Conservation (phyloP, 768 basidiomycete species). For the Dioszegia aurantiaca region DNA sequence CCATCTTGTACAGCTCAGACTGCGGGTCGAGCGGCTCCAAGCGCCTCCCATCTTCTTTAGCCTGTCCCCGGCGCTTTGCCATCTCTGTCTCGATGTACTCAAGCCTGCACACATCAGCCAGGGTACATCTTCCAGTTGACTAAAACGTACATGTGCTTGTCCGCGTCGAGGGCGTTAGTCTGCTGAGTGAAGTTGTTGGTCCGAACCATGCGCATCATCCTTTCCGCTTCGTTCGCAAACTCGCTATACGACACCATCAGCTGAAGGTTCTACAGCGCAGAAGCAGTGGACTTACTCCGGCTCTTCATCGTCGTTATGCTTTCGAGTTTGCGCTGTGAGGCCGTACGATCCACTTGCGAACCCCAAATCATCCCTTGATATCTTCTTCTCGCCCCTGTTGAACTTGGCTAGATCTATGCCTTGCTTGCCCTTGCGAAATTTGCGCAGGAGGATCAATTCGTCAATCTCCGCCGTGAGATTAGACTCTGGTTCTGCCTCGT, state of each 20-base stretch:
- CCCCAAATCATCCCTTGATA: conserved; percentile 55
- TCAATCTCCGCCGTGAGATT: conserved; percentile 56
- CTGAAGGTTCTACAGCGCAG: neutral
- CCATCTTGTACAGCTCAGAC: conserved; percentile 72
- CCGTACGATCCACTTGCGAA: conserved; percentile 20
- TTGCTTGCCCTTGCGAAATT: conserved; percentile 63
- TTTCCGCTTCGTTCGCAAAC: conserved; percentile 63
- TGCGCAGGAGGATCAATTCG: conserved; percentile 80
- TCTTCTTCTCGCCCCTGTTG: conserved; percentile 71
- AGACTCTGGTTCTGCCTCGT: conserved; percentile 14
- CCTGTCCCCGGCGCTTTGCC: conserved; percentile 63
- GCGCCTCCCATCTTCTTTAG: conserved; percentile 56
- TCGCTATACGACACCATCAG: conserved; percentile 17
- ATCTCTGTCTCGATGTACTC: conserved; percentile 95
- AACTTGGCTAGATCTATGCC: conserved; percentile 85
- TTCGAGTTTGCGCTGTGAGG: conserved; percentile 7
- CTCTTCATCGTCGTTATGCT: conserved; percentile 24
- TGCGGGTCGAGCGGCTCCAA: conserved; percentile 62
- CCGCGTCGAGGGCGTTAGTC: conserved; percentile 90
- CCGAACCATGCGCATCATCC: conserved; percentile 70
- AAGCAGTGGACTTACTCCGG: conserved; percentile 11
- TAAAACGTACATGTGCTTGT: conserved; percentile 89
- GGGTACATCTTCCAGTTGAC: neutral
- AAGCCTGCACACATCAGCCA: conserved; percentile 65
- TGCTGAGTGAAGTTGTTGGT: conserved; percentile 95